phyloP scores from a whole-genome alignment of 495 filamentous ascomycete species.

The Entonaema liquescens region DNA sequence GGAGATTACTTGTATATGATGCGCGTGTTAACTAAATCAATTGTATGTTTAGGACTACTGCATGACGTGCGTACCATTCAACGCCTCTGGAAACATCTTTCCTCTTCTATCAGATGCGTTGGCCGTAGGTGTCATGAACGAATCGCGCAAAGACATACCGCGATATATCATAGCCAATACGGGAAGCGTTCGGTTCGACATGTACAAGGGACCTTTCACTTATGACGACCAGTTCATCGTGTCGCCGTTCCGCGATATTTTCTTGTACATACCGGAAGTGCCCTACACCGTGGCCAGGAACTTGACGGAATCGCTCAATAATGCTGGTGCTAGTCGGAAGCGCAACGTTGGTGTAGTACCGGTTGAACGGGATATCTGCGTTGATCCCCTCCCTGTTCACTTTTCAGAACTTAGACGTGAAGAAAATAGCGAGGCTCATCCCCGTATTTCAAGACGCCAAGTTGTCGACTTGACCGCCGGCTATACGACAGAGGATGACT shows the following conservation, averaged over 20 bases:
- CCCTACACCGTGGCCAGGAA: conserved; percentile 69
- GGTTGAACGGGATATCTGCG: conserved; percentile 51
- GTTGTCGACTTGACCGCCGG: conserved; percentile 62
- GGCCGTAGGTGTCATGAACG: conserved; percentile 62
- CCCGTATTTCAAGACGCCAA: conserved; percentile 54
- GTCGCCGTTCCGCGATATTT: conserved; percentile 79
- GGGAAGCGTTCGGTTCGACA: conserved; percentile 82
- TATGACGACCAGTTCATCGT: conserved; percentile 79
- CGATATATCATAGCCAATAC: conserved; percentile 77
- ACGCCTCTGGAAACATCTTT: conserved; percentile 69
- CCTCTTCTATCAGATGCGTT: conserved; percentile 71
- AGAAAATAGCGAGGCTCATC: conserved; percentile 4
- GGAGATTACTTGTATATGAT: not conserved
- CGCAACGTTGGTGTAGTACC: conserved; percentile 48
- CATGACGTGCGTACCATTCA: conserved; percentile 71
- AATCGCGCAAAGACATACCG: conserved; percentile 56
- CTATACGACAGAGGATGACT: conserved; percentile 80
- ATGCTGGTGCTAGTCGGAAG: conserved; percentile 51
- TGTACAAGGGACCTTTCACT: conserved; percentile 83
- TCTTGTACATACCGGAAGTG: conserved; percentile 73
- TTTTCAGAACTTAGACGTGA: conserved; percentile 28
- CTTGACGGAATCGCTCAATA: conserved; percentile 58
- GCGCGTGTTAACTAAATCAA: not conserved
- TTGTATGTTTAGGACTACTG: conserved; percentile 59
- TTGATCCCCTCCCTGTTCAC: conserved; percentile 48